Evolutionary conservation across 768 basidiomycete genomes (phyloP).

Genomic region (Cubamyces lactineus): DNA sequence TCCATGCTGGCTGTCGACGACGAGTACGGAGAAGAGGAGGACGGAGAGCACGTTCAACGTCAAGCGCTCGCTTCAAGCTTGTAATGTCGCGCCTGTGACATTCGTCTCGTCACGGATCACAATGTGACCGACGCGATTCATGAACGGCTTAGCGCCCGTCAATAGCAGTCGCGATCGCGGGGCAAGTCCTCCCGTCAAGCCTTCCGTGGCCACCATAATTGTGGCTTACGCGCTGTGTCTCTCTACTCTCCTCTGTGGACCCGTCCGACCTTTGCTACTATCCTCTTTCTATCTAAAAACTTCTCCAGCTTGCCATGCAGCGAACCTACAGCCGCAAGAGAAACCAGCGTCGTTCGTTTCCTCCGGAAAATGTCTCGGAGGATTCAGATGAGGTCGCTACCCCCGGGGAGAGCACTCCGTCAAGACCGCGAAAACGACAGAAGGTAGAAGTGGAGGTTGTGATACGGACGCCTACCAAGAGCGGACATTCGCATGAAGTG

Average conservation of each 20-base stretch:
- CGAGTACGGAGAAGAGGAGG: background rate
- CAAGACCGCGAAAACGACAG: constrained; percentile 36
- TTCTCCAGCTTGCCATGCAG: constrained; percentile 30
- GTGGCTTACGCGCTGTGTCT: background rate
- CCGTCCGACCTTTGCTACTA: background rate
- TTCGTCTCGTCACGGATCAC: background rate
- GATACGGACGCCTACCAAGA: constrained; percentile 4
- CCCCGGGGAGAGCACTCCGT: background rate
- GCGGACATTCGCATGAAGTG: background rate
- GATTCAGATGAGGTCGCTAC: background rate
- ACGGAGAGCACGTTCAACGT: constrained; percentile 17
- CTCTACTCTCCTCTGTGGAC: background rate
- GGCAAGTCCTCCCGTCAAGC: background rate
- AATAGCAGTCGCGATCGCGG: constrained; percentile 7
- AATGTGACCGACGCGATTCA: constrained; percentile 23
- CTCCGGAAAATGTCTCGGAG: constrained; percentile 5
- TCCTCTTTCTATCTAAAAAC: background rate
- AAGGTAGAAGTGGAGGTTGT: constrained; percentile 38
- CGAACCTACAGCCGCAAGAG: constrained; percentile 42
- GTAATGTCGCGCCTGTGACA: constrained; percentile 16
- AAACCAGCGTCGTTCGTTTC: constrained; percentile 26
- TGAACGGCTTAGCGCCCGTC: background rate
- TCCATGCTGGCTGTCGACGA: constrained; percentile 27
- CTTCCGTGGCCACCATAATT: no score
- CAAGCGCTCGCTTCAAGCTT: background rate